phyloP scores from a whole-genome alignment of 2,329 filamentous ascomycete genomes.

The Bipolaris oryzae region DNA sequence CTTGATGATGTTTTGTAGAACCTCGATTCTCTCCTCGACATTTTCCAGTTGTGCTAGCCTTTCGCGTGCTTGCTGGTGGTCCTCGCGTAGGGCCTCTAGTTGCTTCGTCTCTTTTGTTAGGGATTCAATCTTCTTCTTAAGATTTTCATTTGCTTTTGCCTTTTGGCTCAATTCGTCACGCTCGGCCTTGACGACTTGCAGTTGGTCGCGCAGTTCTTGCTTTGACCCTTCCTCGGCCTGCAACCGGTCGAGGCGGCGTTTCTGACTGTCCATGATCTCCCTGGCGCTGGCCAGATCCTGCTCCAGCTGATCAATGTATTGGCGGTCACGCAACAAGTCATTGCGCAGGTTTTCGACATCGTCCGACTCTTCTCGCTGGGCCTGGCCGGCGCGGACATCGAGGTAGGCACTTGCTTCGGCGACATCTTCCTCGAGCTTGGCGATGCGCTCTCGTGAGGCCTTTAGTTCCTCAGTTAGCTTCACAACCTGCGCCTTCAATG shows the following conservation, averaged over 20 bases:
- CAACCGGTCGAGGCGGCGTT: conserved; percentile 53
- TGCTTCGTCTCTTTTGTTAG: conserved; percentile 56
- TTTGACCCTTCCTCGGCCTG: conserved; percentile 52
- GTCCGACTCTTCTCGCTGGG: conserved; percentile 49
- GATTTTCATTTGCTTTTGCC: conserved; percentile 58
- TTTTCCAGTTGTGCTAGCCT: conserved; percentile 53
- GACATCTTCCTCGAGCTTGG: conserved; percentile 56
- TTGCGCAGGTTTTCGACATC: conserved; percentile 52
- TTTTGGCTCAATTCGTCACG: conserved; percentile 57
- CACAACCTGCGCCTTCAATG: conserved; percentile 49
- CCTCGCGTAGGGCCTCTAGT: conserved; percentile 51
- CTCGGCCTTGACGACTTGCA: conserved; percentile 57
- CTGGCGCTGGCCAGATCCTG: conserved; percentile 53
- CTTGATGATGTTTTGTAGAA: conserved; percentile 58
- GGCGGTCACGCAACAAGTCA: conserved; percentile 53
- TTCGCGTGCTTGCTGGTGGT: conserved; percentile 53
- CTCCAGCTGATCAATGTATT: conserved; percentile 59
- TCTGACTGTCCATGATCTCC: conserved; percentile 53
- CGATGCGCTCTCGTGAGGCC: conserved; percentile 49
- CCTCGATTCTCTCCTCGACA: conserved; percentile 52
- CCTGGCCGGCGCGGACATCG: conserved; percentile 48
- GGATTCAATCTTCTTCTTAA: conserved; percentile 60
- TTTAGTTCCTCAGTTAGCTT: conserved; percentile 53
- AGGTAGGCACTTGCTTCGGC: conserved; percentile 55
- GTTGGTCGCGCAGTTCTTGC: conserved; percentile 57